A percentile compares a stretch with the other conserved stretches of the same genome.
phyloP scores from a whole-genome alignment of 169 alveolate species.

The Plasmodium berghei region DNA sequence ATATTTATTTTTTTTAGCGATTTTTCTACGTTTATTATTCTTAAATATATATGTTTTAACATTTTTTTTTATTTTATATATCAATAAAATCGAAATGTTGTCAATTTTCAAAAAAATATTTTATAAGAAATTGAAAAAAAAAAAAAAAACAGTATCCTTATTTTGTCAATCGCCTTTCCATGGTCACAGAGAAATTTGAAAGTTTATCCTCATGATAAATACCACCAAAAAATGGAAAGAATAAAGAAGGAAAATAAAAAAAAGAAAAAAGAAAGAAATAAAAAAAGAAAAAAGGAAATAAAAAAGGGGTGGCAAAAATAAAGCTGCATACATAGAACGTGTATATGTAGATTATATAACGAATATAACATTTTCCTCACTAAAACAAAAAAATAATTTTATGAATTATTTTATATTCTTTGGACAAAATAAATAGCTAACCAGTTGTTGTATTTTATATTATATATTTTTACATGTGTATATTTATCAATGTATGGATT shows the following conservation, averaged over 20 bases:
- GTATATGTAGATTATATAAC: too few species aligned
- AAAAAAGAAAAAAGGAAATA: neutral
- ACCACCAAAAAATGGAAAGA: neutral
- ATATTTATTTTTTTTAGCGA: slow-evolving; percentile 13
- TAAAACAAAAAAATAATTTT: too few species aligned
- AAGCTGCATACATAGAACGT: neutral
- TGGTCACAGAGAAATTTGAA: neutral
- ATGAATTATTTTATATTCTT: too few species aligned
- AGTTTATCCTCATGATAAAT: too few species aligned
- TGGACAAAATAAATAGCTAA: too few species aligned
- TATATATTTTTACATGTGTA: too few species aligned
- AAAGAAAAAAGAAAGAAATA: neutral
- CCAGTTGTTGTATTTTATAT: too few species aligned
- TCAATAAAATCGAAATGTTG: too few species aligned
- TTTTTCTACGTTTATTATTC: slow-evolving; percentile 38
- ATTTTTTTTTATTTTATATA: slow-evolving; percentile 2
- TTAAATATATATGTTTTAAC: slow-evolving; percentile 53
- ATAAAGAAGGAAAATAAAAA: neutral
- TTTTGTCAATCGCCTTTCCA: neutral
- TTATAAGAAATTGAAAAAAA: too few species aligned
- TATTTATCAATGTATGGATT: too few species aligned
- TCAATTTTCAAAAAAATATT: too few species aligned
- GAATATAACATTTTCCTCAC: too few species aligned
- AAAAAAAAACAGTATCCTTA: neutral
- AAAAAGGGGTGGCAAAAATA: neutral